Conservation (phyloP, 768 basidiomycete species). For the Mycena amicta region DNA sequence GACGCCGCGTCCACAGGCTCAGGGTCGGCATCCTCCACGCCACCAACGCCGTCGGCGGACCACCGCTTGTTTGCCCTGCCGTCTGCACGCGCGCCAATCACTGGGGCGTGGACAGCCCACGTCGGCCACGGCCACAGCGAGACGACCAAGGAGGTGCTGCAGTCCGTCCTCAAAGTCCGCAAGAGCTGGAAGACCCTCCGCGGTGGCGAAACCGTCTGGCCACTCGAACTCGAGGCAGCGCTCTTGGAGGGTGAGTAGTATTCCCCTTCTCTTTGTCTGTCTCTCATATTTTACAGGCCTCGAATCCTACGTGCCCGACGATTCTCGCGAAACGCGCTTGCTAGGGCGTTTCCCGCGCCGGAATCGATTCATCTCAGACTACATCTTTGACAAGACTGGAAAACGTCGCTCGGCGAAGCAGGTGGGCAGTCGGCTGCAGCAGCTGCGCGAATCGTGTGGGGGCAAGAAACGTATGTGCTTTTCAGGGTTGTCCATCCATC, state of each 20-base stretch:
- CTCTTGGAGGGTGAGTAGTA: constrained; percentile 67
- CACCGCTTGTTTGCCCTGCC: not conserved
- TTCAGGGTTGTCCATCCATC: constrained; percentile 2
- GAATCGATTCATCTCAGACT: constrained; percentile 80
- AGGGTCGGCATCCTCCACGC: constrained; percentile 9
- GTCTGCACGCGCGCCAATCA: constrained; percentile 11
- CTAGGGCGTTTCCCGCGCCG: constrained; percentile 78
- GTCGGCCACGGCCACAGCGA: constrained; percentile 33
- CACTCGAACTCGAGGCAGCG: constrained; percentile 75
- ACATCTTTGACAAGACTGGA: constrained; percentile 70
- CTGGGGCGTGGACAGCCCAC: constrained; percentile 4
- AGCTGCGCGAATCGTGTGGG: constrained; percentile 72
- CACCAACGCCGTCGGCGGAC: constrained; percentile 20
- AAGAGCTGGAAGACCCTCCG: constrained; percentile 78
- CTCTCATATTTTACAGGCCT: constrained; percentile 48
- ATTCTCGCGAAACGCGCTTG: constrained; percentile 71
- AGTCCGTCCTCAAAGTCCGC: constrained; percentile 65
- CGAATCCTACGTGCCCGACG: constrained; percentile 70
- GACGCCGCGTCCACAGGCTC: constrained; percentile 14
- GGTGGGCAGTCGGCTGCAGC: constrained; percentile 79
- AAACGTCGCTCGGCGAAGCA: constrained; percentile 75
- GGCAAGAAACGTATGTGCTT: constrained; percentile 65
- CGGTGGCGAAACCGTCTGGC: constrained; percentile 79
- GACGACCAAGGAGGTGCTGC: constrained; percentile 59
- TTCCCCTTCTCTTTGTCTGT: not conserved